phyloP scores from a whole-genome alignment of 2,329 filamentous ascomycete species.

The Talaromyces sp. region DNA sequence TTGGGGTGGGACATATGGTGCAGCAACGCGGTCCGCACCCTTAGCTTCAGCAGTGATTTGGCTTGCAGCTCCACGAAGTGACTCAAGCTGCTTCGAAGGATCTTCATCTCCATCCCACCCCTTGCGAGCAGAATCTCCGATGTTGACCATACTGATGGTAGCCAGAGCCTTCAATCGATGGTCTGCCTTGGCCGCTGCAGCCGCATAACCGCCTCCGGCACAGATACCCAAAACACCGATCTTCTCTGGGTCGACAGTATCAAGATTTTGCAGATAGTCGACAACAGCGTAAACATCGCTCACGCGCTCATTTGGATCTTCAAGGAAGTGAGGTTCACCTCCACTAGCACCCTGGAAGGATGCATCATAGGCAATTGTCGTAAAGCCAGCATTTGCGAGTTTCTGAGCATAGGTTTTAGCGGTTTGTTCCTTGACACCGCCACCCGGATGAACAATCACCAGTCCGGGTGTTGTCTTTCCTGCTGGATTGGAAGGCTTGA shows the following conservation, averaged over 20 bases:
- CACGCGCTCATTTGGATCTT: conserved; percentile 32
- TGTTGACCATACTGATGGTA: conserved; percentile 25
- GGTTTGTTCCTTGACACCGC: conserved; percentile 36
- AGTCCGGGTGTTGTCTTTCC: conserved; percentile 9
- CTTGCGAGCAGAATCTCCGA: conserved; percentile 20
- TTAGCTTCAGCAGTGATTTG: too few species aligned
- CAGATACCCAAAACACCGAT: conserved; percentile 39
- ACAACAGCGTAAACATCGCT: conserved; percentile 34
- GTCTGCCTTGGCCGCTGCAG: conserved; percentile 31
- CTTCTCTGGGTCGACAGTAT: conserved; percentile 22
- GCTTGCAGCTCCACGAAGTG: too few species aligned
- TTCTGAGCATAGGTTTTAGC: conserved; percentile 25
- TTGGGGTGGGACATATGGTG: too few species aligned
- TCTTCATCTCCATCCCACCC: conserved; percentile 3
- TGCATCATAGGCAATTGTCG: conserved; percentile 31
- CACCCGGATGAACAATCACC: conserved; percentile 16
- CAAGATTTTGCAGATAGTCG: conserved; percentile 20
- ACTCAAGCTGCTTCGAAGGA: too few species aligned
- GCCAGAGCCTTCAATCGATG: conserved; percentile 36
- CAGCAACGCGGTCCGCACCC: too few species aligned
- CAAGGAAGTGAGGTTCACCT: conserved; percentile 32
- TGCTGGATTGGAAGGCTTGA: not conserved
- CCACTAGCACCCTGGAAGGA: conserved; percentile 33
- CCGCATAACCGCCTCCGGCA: conserved; percentile 30
- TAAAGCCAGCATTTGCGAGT: conserved; percentile 28